Evolutionary conservation across 129 eudicot species (phyloP), one percentile per base, ranked within the genome.

Genomic region (Tagetes erecta): DNA sequence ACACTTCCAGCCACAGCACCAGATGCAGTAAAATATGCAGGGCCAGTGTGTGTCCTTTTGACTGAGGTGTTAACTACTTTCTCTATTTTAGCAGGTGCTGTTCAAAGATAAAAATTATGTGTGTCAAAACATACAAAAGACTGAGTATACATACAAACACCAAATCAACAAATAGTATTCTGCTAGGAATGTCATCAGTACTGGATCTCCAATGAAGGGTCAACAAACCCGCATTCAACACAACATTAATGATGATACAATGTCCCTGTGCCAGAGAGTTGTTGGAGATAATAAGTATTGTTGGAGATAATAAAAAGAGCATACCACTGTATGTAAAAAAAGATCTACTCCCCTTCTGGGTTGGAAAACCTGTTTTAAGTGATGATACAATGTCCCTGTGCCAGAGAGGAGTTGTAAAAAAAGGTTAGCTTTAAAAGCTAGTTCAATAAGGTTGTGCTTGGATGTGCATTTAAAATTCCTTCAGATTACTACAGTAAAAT

Each of bases 281-380:
- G 27, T 20, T 20, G 27, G 27, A 20, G 27, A 67, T 57, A 13
- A 12, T 36, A 38, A n/a, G 41, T 36, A 31, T 69, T 27, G 71
- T 63, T 52, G 52, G 13, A 60, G 27, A 77, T n/a, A 58, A 69
- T 14, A 5, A n/a, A 66, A 44, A 64, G 67, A 72, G 42, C 74
- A 72, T 79, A 79, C 83, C 83, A 79, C 74, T 79, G 67, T 36
- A 58, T 72, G 78, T 65, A 65, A 67, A 73, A 66, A 79, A 79
- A 37, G 83, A 65, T 55, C 83, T 65, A 45, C 57, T 41, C 83
- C 78, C 73, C 52, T 56, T 79, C 40, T 73, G 74, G 44, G 78
- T 72, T 1, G 30, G 3, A 57, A 79, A 53, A 42, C 65, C 78
- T 9, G 70, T 1, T 65, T 79, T 72, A 27, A 36, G 3, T 9